Evolutionary conservation across 2,329 filamentous ascomycete species (phyloP).

Genomic region (Colletotrichum lentis): DNA sequence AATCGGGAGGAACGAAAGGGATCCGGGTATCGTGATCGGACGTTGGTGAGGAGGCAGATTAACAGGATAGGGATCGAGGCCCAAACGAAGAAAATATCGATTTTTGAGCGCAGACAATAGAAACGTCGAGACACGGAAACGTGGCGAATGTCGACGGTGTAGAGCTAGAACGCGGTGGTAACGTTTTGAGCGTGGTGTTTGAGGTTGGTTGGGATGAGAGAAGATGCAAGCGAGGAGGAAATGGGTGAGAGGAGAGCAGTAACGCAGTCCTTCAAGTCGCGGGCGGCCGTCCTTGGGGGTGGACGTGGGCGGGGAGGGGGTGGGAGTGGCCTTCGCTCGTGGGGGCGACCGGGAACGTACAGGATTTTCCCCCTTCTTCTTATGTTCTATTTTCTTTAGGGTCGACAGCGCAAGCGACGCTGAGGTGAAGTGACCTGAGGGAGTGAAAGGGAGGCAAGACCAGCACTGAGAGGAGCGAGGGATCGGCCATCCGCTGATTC

Average conservation of each 20-base stretch:
- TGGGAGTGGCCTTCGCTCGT: conserved; percentile 2
- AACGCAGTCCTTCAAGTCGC: background rate
- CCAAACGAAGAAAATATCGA: background rate
- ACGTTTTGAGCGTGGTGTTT: conserved; percentile 47
- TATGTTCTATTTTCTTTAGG: background rate
- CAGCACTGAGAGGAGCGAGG: conserved; percentile 24
- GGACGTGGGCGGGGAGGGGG: conserved; percentile 1
- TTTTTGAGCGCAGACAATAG: background rate
- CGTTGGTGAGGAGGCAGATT: background rate
- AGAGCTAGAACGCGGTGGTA: conserved; percentile 39
- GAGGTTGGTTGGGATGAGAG: conserved; percentile 23
- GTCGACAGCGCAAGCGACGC: background rate
- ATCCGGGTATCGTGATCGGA: background rate
- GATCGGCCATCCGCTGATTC: conserved; percentile 36
- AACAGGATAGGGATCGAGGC: background rate
- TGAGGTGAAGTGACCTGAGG: conserved; percentile 7
- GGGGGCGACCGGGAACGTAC: conserved; percentile 9
- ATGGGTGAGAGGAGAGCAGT: conserved; percentile 20
- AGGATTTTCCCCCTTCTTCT: background rate
- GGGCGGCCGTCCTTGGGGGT: conserved; percentile 9
- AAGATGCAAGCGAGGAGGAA: conserved; percentile 7
- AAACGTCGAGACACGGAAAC: background rate
- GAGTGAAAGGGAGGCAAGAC: background rate
- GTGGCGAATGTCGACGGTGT: conserved; percentile 1
- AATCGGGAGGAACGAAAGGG: background rate